phyloP scores from a whole-genome alignment of 495 filamentous ascomycete genomes.

The Talaromyces ruber region DNA sequence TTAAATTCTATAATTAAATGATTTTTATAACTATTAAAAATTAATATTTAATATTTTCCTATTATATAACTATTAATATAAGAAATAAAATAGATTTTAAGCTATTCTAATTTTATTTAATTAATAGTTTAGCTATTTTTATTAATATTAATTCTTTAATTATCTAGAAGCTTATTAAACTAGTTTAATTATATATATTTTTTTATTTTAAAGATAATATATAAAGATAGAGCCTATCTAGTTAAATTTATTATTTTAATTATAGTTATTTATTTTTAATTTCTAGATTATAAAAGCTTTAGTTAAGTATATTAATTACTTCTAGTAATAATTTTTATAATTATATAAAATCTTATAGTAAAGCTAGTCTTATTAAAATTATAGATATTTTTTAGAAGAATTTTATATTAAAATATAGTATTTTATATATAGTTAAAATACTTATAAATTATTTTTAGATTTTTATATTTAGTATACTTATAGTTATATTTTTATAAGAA shows the following conservation, averaged over 20 bases:
- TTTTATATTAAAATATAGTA: no score
- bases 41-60: no score
- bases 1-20: no score
- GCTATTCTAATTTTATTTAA: conserved; percentile 4
- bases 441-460: no score
- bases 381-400: no score
- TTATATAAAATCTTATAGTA: conserved; percentile 1
- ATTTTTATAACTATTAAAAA: no score
- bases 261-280: conserved; percentile 1
- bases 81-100: conserved; percentile 5
- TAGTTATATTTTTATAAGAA: no score
- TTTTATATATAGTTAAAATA: no score
- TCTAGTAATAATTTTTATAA: conserved; percentile 1
- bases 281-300: conserved; percentile 1
- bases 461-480: no score
- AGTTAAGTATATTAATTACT: neutral
- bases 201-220: neutral
- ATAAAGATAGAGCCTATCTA: neutral
- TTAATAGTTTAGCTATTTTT: conserved; percentile 5
- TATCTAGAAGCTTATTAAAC: conserved; percentile 1
- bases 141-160: conserved; percentile 6
- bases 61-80: no score
- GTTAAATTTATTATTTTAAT: neutral
- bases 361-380: neutral
- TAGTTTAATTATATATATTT: neutral